These are phyloP conservation scores for Sarocladium strictum DNA, from an alignment of 2,329 filamentous ascomycete species.

Conservation along the genomic window DNA sequence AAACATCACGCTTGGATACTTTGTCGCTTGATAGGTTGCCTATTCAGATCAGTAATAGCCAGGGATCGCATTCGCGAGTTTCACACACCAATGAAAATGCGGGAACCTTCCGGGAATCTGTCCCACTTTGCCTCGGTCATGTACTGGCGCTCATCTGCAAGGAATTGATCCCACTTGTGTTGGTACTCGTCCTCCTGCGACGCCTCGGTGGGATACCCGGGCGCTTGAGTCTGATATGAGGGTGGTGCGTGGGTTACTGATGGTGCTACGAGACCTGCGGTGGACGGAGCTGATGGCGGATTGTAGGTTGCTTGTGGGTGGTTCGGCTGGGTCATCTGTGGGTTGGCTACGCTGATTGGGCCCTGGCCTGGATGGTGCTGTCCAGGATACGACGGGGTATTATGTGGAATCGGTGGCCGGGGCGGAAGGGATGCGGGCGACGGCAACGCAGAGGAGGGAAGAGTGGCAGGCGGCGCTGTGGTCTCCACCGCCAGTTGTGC, in stretches of 20 bases:
- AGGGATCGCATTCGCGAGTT: conserved; percentile 18
- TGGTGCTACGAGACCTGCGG: conserved; percentile 1
- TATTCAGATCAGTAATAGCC: conserved; percentile 29
- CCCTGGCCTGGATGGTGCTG: conserved; percentile 28
- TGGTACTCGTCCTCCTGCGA: conserved; percentile 45
- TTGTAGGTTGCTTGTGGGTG: background rate
- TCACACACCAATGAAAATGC: conserved; percentile 71
- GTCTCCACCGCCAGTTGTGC: conserved; percentile 20
- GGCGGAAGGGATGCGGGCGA: conserved; percentile 39
- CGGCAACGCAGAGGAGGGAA: conserved; percentile 27
- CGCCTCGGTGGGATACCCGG: conserved; percentile 21
- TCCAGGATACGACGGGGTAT: conserved; percentile 30
- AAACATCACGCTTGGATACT: conserved; percentile 89
- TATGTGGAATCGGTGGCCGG: conserved; percentile 30
- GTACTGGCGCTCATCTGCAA: conserved; percentile 67
- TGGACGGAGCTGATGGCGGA: conserved; percentile 19
- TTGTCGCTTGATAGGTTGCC: conserved; percentile 90
- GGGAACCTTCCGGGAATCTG: conserved; percentile 68
- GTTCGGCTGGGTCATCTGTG: background rate
- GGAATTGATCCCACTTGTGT: conserved; percentile 65
- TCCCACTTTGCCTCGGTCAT: conserved; percentile 78
- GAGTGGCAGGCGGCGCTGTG: conserved; percentile 21
- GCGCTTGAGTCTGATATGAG: conserved; percentile 16
- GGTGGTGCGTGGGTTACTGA: background rate
- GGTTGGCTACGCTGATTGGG: conserved; percentile 19